Conservation (phyloP, 2,329 filamentous ascomycete genomes). For the Botryotinia globosa region DNA sequence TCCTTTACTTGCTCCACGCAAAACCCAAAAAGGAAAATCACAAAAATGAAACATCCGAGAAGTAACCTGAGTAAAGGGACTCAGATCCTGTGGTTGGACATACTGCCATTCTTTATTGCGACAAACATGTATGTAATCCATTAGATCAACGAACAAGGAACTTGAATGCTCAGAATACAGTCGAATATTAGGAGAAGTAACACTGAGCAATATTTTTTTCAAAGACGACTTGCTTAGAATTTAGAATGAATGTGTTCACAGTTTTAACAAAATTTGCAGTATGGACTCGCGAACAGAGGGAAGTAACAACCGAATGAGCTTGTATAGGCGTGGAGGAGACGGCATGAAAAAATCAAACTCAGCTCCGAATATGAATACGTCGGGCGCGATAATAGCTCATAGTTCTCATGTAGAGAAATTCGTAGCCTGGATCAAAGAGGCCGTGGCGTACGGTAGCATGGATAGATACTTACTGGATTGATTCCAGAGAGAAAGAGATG, state of each 20-base stretch:
- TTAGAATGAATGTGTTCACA: background rate
- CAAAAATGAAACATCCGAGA: background rate
- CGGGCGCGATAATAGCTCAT: background rate
- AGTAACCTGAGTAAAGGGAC: background rate
- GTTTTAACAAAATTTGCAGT: background rate
- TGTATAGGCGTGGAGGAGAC: background rate
- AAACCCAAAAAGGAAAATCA: background rate
- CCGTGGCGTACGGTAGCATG: background rate
- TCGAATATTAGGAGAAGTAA: fast-evolving
- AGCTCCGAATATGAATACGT: background rate
- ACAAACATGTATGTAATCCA: background rate
- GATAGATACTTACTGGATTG: background rate
- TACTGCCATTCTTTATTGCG: background rate
- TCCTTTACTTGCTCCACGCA: background rate
- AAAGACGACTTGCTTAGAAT: background rate
- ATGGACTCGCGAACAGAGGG: background rate
- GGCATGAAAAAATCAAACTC: too few species aligned
- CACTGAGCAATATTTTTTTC: background rate
- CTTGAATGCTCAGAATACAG: background rate
- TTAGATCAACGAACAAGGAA: background rate
- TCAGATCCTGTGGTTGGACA: background rate
- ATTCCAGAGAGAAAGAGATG: background rate
- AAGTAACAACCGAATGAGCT: background rate
- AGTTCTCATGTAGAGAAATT: background rate
- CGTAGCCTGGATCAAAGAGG: background rate